Percentiles rank a stretch among this genome's conserved stretches.
phyloP scores from a whole-genome alignment of 2,329 filamentous ascomycete genomes.

The Juglanconis juglandina region DNA sequence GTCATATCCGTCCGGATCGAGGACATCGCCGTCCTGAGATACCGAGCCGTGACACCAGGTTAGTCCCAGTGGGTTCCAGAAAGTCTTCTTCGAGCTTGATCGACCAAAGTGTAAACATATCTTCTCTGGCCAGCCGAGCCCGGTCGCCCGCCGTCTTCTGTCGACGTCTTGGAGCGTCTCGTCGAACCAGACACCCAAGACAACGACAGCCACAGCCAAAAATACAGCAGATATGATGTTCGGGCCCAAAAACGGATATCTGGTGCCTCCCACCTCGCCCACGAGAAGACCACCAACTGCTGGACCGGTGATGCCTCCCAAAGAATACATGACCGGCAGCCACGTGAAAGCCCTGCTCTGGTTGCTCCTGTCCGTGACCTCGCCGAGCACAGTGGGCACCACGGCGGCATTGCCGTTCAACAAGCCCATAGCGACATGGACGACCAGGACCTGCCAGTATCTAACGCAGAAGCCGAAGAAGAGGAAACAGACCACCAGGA shows the following conservation, averaged over 20 bases:
- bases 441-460: conserved; percentile 78
- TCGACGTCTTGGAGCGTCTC: conserved; percentile 68
- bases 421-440: conserved; percentile 86
- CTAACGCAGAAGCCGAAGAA: conserved; percentile 82
- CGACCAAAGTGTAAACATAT: conserved; percentile 16
- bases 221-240: conserved; percentile 76
- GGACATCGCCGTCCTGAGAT: conserved; percentile 14
- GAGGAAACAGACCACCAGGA: conserved; percentile 77
- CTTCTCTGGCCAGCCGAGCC: conserved; percentile 29
- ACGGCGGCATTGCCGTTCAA: conserved; percentile 94
- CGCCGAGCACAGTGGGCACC: conserved; percentile 88
- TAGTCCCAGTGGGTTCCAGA: conserved; percentile 27
- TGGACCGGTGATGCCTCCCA: conserved; percentile 90
- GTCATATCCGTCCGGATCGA: conserved; percentile 20
- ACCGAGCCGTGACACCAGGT: conserved; percentile 1
- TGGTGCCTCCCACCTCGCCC: conserved; percentile 49
- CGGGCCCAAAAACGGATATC: conserved; percentile 78
- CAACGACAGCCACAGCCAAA: conserved; percentile 66
- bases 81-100: conserved; percentile 20
- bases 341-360: conserved; percentile 93
- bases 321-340: conserved; percentile 89
- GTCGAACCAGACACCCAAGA: conserved; percentile 78
- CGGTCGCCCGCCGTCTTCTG: conserved; percentile 16
- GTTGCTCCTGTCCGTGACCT: conserved; percentile 92
- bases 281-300: conserved; percentile 85